Evolutionary conservation across 495 filamentous ascomycete genomes (phyloP).

Genomic region (Amorphotheca resinae): DNA sequence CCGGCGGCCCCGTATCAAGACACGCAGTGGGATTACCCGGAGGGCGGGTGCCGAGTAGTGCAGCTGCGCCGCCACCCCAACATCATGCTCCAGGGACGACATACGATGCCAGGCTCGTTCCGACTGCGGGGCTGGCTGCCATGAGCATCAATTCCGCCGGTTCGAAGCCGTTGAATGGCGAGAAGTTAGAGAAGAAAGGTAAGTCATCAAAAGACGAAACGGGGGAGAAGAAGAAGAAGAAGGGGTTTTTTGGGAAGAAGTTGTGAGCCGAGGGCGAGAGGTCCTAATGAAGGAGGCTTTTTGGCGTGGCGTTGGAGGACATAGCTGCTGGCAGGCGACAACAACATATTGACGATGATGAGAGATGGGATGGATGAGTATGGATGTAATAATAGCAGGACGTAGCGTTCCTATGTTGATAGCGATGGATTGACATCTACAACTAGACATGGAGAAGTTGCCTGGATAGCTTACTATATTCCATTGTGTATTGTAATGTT

Average conservation of each 20-base stretch:
- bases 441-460: too few relatives aligned
- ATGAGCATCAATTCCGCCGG: conserved; percentile 38
- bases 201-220: conserved; percentile 54
- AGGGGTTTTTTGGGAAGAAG: conserved; percentile 65
- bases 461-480: too few relatives aligned
- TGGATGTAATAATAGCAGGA: too few relatives aligned
- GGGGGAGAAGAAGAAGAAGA: conserved; percentile 60
- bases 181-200: conserved; percentile 46
- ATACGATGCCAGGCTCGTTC: conserved; percentile 22
- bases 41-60: conserved; percentile 10
- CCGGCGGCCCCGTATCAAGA: conserved; percentile 18
- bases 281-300: neutral
- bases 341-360: too few relatives aligned
- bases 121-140: conserved; percentile 41
- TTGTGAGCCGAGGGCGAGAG: conserved; percentile 20
- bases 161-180: conserved; percentile 23
- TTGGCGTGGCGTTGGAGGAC: too few relatives aligned
- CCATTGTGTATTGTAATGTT: too few relatives aligned
- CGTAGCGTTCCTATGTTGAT: too few relatives aligned
- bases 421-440: too few relatives aligned
- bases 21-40: conserved; percentile 12
- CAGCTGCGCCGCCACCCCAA: conserved; percentile 2
- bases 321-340: too few relatives aligned
- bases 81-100: neutral
- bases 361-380: too few relatives aligned